A percentile compares a stretch with the other conserved stretches of the same genome.
These are phyloP conservation scores for Magnaporthales sp. DNA, from an alignment of 2,329 filamentous ascomycete genomes.

Conservation along the genomic window DNA sequence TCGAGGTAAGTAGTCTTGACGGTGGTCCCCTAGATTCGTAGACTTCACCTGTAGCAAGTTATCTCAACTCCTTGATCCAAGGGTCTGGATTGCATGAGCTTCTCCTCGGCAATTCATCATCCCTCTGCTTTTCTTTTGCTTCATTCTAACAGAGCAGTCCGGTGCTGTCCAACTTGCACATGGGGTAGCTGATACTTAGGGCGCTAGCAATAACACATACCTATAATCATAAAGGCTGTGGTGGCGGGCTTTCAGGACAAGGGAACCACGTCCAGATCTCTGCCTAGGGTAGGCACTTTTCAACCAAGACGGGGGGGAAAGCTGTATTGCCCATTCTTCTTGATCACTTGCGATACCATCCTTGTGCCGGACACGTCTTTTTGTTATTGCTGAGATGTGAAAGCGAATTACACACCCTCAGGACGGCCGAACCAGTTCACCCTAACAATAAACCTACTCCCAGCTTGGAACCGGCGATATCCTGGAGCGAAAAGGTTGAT, in stretches of 20 bases:
- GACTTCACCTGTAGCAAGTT: background rate
- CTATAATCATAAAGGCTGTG: background rate
- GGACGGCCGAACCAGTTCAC: background rate
- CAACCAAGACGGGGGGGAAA: background rate
- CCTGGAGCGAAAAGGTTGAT: slow-evolving; percentile 3
- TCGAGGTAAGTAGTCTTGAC: background rate
- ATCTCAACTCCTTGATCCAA: background rate
- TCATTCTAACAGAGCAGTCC: background rate
- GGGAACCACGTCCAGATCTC: slow-evolving; percentile 1
- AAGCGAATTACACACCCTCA: slow-evolving; percentile 1
- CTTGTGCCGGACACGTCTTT: slow-evolving; percentile 1
- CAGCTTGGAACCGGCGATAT: slow-evolving; percentile 1
- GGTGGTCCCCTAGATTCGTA: background rate
- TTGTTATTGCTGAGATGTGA: background rate
- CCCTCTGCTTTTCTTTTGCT: background rate
- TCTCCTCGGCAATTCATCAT: background rate
- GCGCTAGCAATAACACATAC: background rate
- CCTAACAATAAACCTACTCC: slow-evolving; percentile 1
- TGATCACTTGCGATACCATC: background rate
- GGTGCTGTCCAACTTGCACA: background rate
- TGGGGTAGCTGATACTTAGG: background rate
- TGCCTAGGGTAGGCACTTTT: background rate
- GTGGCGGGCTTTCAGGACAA: background rate
- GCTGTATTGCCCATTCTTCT: slow-evolving; percentile 1
- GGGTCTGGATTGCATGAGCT: background rate